A percentile compares a stretch with the other conserved stretches of the same genome.
Evolutionary conservation across 140 eudicot species (phyloP).

Genomic region (Bidens hawaiensis): DNA sequence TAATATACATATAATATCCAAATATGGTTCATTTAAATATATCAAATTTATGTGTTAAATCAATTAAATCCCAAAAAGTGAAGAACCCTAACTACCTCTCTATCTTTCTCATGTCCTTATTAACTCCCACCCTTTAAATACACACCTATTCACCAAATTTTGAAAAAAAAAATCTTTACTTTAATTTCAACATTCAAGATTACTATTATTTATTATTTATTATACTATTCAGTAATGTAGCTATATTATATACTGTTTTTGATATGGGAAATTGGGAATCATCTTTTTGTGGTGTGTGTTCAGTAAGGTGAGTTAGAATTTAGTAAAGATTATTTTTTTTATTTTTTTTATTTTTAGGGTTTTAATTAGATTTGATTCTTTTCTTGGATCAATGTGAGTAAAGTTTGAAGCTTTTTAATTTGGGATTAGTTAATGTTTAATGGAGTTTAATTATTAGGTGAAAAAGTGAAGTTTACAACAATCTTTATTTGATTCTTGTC

Average conservation of each 20-base stretch:
- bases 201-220: too few species aligned
- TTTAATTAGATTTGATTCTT: slow-evolving; percentile 29
- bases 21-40: neutral
- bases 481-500: slow-evolving; percentile 26
- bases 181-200: neutral
- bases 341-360: too few species aligned
- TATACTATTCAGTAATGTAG: slow-evolving; percentile 26
- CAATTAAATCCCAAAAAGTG: slow-evolving; percentile 29
- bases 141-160: slow-evolving; percentile 19
- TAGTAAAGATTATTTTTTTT: slow-evolving; percentile 18
- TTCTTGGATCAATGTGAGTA: slow-evolving; percentile 33
- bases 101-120: slow-evolving; percentile 15
- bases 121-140: slow-evolving; percentile 23
- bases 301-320: slow-evolving; percentile 21
- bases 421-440: slow-evolving; percentile 14
- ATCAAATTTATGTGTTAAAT: neutral
- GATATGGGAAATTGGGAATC: slow-evolving; percentile 17
- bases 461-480: slow-evolving; percentile 31
- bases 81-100: slow-evolving; percentile 32
- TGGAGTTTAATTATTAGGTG: slow-evolving; percentile 25
- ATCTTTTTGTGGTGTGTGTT: slow-evolving; percentile 21
- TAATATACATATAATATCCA: slow-evolving; percentile 5
- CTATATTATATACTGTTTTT: slow-evolving; percentile 15
- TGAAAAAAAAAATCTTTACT: too few species aligned
- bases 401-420: slow-evolving; percentile 21